These are phyloP conservation scores for Citrus trifoliata DNA, from an alignment of 345 rosid genomes.

Conservation along the genomic window DNA sequence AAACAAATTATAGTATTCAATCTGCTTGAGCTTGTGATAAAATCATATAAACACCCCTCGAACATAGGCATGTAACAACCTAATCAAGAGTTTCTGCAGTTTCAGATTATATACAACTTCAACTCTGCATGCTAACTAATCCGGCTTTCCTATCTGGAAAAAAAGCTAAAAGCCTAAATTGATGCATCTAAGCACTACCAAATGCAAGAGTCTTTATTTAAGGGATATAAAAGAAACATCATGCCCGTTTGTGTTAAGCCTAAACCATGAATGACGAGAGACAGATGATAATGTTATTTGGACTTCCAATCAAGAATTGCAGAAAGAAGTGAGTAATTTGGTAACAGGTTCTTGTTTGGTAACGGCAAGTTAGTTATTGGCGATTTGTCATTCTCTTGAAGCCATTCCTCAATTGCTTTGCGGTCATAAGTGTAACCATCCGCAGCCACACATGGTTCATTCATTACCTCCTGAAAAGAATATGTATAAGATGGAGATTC, in stretches of 20 bases:
- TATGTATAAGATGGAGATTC: not conserved
- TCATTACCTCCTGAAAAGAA: slow-evolving; percentile 63
- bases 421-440: slow-evolving; percentile 85
- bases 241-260: not conserved
- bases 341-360: slow-evolving; percentile 49
- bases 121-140: not conserved
- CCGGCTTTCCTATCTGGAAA: not conserved
- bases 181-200: not conserved
- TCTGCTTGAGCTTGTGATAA: not conserved
- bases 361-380: slow-evolving; percentile 59
- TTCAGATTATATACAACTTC: not conserved
- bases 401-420: slow-evolving; percentile 72
- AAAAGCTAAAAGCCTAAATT: not conserved
- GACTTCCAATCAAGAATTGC: slow-evolving; percentile 75
- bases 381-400: slow-evolving; percentile 50
- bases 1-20: no score
- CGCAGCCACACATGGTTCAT: slow-evolving; percentile 80
- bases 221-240: not conserved
- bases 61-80: not conserved
- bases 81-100: not conserved
- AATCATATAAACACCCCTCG: not conserved
- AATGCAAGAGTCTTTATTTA: not conserved
- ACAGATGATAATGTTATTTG: slow-evolving; percentile 16
- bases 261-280: not conserved
- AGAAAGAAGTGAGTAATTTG: slow-evolving; percentile 59